Percentiles rank a stretch among this genome's conserved stretches.
Conservation (phyloP, 2,329 filamentous ascomycete species). For the Ophiostoma tasmaniense region DNA sequence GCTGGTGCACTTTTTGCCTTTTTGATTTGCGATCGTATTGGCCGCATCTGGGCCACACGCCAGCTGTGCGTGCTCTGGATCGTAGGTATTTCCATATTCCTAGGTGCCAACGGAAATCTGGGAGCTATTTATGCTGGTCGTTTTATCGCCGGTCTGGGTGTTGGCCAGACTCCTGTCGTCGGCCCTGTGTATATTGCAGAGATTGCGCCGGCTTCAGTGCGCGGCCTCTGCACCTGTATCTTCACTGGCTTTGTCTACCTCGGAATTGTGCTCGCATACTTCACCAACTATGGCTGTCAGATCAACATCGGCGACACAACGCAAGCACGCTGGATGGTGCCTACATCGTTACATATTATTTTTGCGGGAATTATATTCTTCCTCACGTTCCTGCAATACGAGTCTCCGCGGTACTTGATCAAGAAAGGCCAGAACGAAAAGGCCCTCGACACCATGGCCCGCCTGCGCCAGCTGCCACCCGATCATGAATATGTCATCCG, state of each 20-base stretch:
- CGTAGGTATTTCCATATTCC: neutral
- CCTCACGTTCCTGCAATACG: neutral
- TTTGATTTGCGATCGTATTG: neutral
- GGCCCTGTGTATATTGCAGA: neutral
- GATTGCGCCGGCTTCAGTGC: neutral
- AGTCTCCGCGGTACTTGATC: neutral
- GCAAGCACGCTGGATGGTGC: neutral
- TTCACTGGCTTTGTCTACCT: neutral
- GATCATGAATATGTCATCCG: neutral
- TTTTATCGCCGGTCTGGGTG: neutral
- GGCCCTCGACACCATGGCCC: neutral
- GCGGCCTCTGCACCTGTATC: neutral
- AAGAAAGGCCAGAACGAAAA: neutral
- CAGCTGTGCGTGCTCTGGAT: conserved; percentile 2
- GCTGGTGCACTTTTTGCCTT: neutral
- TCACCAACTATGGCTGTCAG: neutral
- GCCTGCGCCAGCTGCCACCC: neutral
- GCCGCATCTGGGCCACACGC: neutral
- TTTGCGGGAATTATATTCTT: neutral
- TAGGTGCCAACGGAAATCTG: neutral
- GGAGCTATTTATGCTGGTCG: neutral
- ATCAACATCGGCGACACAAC: neutral
- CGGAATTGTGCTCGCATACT: neutral
- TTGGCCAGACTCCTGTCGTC: neutral
- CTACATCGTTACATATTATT: neutral